Conservation (phyloP, 129 eudicot genomes). For the Flaveria trinervia region DNA sequence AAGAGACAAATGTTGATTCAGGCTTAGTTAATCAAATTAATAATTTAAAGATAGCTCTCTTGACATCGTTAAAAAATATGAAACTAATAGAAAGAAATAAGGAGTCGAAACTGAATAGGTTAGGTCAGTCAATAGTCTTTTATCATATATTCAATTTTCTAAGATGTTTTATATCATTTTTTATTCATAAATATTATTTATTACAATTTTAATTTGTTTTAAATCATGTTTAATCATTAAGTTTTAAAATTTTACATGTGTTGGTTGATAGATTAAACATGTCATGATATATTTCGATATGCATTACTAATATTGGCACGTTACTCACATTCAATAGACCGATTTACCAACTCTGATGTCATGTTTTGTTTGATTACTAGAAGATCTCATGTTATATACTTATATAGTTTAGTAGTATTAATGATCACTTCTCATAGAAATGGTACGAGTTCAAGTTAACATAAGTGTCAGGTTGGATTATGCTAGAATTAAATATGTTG, state of each 20-base stretch:
- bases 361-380: no score
- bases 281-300: neutral
- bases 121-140: neutral
- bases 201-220: neutral
- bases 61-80: neutral
- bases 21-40: neutral
- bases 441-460: no score
- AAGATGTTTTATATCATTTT: neutral
- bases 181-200: neutral
- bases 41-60: neutral
- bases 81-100: neutral
- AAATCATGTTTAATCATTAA: neutral
- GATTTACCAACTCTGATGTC: no score
- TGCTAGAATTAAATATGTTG: no score
- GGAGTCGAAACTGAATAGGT: neutral
- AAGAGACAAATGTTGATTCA: no score
- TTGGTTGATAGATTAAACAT: neutral
- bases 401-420: no score
- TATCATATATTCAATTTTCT: neutral
- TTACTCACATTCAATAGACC: neutral
- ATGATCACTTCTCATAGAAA: no score
- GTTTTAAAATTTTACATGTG: neutral
- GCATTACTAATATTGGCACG: neutral
- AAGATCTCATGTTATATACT: no score
- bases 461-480: no score